Base-by-base conservation (phyloP, 441 rosid genomes). In the Rhodomyrtus psidioides region DNA sequence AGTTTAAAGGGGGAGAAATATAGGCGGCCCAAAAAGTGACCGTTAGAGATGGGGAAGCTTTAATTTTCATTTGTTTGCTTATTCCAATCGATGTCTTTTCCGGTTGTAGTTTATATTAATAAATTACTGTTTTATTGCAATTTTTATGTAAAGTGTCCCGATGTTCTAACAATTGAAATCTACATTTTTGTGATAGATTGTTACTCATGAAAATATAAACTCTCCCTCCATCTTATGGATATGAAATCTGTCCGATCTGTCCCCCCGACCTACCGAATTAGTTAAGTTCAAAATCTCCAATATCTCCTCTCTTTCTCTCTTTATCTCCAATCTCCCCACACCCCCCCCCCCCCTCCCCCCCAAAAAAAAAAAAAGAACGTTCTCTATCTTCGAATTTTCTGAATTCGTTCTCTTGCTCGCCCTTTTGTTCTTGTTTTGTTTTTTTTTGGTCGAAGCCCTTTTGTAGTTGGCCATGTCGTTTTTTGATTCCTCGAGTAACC, bases 221-320 rank as follows among this genome's bases (percentile, higher is more conserved):
- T 65, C 34, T 30, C 51, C 55, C 12, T 81, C 9, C 27, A 34
- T 9, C 9, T 34, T 9, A 1, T 65, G 0, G 2, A 19, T 65
- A 9, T 1, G 4, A 65, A 34, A 19, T 65, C 10, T 65, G 0
- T 82, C 15, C 60, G 24, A 89, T 87, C 53, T 86, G 53, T 82
- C 83, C 86, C 86, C 88, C 88, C n/a, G 88, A 93, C 90, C 88
- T 70, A 84, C 12, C 30, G 39, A 28, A 59, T 59, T 59, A 59
- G 79, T 56, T 34, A 34, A 34, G 4, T 34, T 34, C 34, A 34
- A 34, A 34, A 34, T 34, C 34, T 34, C 34, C 34, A n/a, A n/a
- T n/a, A n/a, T n/a, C n/a, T n/a, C n/a, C n/a, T n/a, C n/a, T n/a
- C n/a, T n/a, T n/a, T n/a, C n/a, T n/a, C n/a, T n/a, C n/a, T n/a